phyloP scores from a whole-genome alignment of 257 asterid genomes.

The Striga asiatica region DNA sequence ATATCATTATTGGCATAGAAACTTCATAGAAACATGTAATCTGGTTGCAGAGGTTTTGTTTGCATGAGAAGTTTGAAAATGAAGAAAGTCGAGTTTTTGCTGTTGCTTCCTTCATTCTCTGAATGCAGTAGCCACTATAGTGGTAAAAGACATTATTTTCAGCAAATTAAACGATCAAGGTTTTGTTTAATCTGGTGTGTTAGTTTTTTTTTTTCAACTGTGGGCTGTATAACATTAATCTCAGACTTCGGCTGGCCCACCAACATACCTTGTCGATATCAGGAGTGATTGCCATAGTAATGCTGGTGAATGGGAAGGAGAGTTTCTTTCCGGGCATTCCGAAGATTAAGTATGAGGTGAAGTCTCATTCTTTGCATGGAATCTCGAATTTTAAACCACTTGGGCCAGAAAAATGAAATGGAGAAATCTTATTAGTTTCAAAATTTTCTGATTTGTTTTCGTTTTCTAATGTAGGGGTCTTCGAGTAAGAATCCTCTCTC shows the following conservation, averaged over 20 bases:
- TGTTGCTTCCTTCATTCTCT: constrained; percentile 25
- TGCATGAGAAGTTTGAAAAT: too few relatives aligned
- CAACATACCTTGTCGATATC: constrained; percentile 70
- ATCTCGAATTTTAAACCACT: background rate
- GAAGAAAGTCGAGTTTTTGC: constrained; percentile 23
- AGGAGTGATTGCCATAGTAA: constrained; percentile 30
- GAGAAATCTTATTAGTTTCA: too few relatives aligned
- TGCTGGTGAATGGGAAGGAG: constrained; percentile 75
- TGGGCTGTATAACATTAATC: constrained; percentile 1
- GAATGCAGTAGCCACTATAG: constrained; percentile 22
- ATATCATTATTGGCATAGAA: too few relatives aligned
- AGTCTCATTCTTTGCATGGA: too few relatives aligned
- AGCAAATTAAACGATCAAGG: background rate
- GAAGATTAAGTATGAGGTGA: constrained; percentile 79
- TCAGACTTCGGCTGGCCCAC: constrained; percentile 62
- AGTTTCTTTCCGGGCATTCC: constrained; percentile 76
- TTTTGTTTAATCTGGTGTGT: background rate
- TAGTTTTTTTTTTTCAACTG: background rate
- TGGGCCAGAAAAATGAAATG: background rate
- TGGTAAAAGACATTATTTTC: constrained; percentile 25
- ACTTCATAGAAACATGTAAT: too few relatives aligned
- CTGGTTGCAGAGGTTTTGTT: constrained; percentile 18
- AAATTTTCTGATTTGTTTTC: background rate
- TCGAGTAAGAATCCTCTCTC: constrained; percentile 76
- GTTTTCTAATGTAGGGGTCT: constrained; percentile 52